A percentile compares a stretch with the other conserved stretches of the same genome.
Conservation (phyloP, 345 rosid species). For the Acer negundo region DNA sequence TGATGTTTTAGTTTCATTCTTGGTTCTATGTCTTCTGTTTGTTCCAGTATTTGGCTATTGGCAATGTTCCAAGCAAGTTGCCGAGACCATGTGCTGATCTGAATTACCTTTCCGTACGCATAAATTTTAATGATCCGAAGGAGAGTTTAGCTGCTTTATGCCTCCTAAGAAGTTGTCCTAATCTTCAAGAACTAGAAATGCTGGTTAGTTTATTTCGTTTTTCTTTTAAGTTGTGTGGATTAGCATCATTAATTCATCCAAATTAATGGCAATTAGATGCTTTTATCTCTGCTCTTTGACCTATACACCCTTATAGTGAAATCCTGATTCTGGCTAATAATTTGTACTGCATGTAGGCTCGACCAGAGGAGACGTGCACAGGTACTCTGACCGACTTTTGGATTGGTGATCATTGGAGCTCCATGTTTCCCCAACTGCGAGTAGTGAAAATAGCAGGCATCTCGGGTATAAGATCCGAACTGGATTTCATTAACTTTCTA, state of each 20-base stretch:
- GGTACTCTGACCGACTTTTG: slow-evolving; percentile 34
- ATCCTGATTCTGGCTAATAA: slow-evolving; percentile 3
- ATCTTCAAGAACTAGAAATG: slow-evolving; percentile 65
- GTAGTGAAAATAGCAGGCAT: slow-evolving; percentile 47
- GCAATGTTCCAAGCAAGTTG: slow-evolving; percentile 52
- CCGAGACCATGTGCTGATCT: slow-evolving; percentile 58
- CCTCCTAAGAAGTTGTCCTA: slow-evolving; percentile 63
- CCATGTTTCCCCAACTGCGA: slow-evolving; percentile 49
- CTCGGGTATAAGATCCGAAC: slow-evolving; percentile 47
- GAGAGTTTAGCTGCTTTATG: slow-evolving; percentile 62
- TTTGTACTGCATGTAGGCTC: slow-evolving; percentile 40
- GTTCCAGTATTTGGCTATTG: slow-evolving; percentile 59
- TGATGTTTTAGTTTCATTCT: slow-evolving; percentile 10
- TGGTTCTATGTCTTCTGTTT: slow-evolving; percentile 22
- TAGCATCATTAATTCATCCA: neutral
- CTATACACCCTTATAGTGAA: neutral
- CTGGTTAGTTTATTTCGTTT: slow-evolving; percentile 37
- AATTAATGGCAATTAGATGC: neutral
- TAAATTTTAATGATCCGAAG: slow-evolving; percentile 61
- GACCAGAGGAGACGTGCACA: slow-evolving; percentile 39
- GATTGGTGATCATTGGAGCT: slow-evolving; percentile 49
- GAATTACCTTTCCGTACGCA: slow-evolving; percentile 58
- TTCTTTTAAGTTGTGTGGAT: neutral
- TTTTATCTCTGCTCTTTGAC: slow-evolving; percentile 1
- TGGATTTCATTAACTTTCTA: slow-evolving; percentile 59